Evolutionary conservation across 257 asterid genomes (phyloP).

Genomic region (Capsicum pubescens): DNA sequence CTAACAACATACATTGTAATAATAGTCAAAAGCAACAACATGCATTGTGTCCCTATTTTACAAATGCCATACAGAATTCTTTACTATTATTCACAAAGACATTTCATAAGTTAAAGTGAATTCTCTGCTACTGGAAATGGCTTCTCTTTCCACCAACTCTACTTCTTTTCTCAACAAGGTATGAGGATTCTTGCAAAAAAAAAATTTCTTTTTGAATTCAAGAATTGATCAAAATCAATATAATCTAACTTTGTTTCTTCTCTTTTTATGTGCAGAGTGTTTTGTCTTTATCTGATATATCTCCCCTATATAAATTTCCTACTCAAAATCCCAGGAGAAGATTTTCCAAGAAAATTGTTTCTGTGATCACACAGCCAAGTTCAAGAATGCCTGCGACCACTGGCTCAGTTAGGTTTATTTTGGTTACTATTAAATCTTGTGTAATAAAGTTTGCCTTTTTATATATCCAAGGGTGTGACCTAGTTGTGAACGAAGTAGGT

Average conservation of each 20-base stretch:
- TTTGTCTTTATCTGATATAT: neutral
- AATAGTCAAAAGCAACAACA: neutral
- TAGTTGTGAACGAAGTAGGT: neutral
- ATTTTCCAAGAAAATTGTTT: constrained; percentile 57
- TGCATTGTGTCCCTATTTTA: neutral
- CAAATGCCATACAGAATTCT: neutral
- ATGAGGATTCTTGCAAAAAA: neutral
- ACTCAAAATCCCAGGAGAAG: constrained; percentile 45
- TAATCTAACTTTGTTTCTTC: neutral
- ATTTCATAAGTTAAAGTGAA: neutral
- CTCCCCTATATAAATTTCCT: neutral
- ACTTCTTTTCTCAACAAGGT: constrained; percentile 1
- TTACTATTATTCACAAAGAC: neutral
- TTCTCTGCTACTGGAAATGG: neutral
- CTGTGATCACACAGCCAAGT: constrained; percentile 78
- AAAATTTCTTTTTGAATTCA: neutral
- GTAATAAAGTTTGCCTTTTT: constrained; percentile 6
- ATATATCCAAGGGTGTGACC: neutral
- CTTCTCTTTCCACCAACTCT: neutral
- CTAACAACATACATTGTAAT: no score
- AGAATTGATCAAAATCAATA: neutral
- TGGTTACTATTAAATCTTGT: neutral
- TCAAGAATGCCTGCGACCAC: constrained; percentile 77
- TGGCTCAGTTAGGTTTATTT: constrained; percentile 58
- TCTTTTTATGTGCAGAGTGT: neutral